Conservation (phyloP, 129 eudicot genomes). For the Dittrichia graveolens region DNA sequence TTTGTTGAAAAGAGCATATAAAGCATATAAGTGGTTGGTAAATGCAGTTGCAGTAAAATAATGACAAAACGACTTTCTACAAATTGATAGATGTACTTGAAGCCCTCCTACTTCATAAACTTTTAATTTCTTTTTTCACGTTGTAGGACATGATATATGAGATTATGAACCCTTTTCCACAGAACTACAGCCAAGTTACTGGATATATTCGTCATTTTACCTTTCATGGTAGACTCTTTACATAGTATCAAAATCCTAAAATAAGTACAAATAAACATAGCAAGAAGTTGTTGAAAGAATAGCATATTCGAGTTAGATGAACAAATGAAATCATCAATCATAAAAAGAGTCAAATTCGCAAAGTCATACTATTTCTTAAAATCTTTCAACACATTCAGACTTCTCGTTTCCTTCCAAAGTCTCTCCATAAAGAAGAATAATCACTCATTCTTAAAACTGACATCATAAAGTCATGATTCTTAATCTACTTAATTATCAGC, state of each 20-base stretch:
- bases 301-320: not conserved
- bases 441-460: not conserved
- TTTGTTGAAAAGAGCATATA: not conserved
- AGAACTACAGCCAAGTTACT: not conserved
- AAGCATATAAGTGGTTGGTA: not conserved
- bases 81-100: not conserved
- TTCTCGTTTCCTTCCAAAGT: conserved; percentile 5
- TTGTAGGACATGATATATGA: not conserved
- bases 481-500: not conserved
- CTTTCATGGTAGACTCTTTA: not conserved
- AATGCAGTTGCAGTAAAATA: not conserved
- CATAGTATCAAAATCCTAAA: not conserved
- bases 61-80: not conserved
- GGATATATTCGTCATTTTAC: conserved; percentile 4
- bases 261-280: not conserved
- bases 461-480: too few species aligned
- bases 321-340: not conserved
- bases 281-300: not conserved
- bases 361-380: not conserved
- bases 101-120: too few species aligned
- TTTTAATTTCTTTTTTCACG: not conserved
- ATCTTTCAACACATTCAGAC: not conserved
- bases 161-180: not conserved
- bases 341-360: not conserved
- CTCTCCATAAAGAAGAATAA: not conserved